Evolutionary conservation across 352 stramenopile genomes (phyloP).

Genomic region (Phytophthora capsici): DNA sequence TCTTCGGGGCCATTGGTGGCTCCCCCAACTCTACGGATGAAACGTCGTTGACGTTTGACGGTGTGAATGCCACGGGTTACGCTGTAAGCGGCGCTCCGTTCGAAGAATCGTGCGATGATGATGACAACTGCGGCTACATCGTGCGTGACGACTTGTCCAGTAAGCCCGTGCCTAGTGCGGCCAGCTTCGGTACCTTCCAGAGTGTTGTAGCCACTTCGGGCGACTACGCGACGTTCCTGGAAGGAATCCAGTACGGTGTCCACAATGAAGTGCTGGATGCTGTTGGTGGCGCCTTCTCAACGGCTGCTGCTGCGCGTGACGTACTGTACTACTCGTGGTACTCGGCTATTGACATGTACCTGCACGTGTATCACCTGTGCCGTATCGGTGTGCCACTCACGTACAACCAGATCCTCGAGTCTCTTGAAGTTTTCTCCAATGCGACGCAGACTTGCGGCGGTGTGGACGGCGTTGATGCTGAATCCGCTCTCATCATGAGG

Average conservation of each 20-base stretch:
- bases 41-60: conserved; percentile 33
- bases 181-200: conserved; percentile 62
- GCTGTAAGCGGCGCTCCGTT: conserved; percentile 42
- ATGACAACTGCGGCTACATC: conserved; percentile 42
- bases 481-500: conserved; percentile 48
- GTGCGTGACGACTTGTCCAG: conserved; percentile 51
- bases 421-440: conserved; percentile 51
- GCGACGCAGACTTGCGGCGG: conserved; percentile 53
- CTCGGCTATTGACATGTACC: conserved; percentile 69
- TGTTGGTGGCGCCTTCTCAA: conserved; percentile 60
- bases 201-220: conserved; percentile 52
- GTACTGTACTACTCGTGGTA: conserved; percentile 81
- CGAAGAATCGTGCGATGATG: conserved; percentile 49
- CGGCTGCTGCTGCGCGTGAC: conserved; percentile 56
- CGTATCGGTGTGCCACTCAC: conserved; percentile 57
- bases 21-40: conserved; percentile 18
- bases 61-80: conserved; percentile 40
- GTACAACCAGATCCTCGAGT: conserved; percentile 50
- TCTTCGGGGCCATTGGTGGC: conserved; percentile 62
- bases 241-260: conserved; percentile 64
- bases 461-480: conserved; percentile 43
- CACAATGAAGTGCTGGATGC: conserved; percentile 71
- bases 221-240: conserved; percentile 66
- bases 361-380: conserved; percentile 74
- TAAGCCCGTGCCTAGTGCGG: conserved; percentile 47